Percentiles rank a stretch among this genome's conserved stretches.
phyloP scores from a whole-genome alignment of 257 asterid genomes.

The Solanum ossicruentum region DNA sequence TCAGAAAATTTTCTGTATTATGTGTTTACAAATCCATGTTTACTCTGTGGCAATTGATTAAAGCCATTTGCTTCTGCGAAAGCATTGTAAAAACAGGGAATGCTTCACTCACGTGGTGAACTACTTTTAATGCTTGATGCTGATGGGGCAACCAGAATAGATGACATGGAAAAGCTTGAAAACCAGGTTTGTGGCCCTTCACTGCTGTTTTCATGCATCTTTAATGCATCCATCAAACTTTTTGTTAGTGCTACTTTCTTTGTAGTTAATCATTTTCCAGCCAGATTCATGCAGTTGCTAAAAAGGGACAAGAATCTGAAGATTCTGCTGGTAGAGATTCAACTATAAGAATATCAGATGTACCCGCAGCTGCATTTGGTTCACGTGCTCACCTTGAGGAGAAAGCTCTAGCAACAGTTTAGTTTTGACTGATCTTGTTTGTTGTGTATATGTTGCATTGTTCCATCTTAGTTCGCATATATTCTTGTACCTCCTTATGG shows the following conservation, averaged over 20 bases:
- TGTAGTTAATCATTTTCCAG: conserved; percentile 19
- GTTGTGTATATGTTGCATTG: conserved; percentile 3
- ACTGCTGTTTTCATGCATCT: neutral
- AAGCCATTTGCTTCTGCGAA: conserved; percentile 63
- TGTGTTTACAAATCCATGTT: neutral
- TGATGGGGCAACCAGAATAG: conserved; percentile 91
- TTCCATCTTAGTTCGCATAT: conserved; percentile 1
- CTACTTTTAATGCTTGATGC: conserved; percentile 98
- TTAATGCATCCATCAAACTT: neutral
- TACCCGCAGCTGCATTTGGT: conserved; percentile 83
- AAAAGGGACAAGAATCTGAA: conserved; percentile 33
- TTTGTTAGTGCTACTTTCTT: neutral
- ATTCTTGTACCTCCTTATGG: neutral
- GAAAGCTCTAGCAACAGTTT: conserved; percentile 89
- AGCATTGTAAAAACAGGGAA: conserved; percentile 88
- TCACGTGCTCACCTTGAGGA: conserved; percentile 99
- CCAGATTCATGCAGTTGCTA: conserved; percentile 82
- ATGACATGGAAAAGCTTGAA: conserved; percentile 92
- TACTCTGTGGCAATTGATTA: conserved; percentile 18
- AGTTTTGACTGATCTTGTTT: conserved; percentile 15
- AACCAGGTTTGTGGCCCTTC: conserved; percentile 57
- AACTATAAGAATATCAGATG: conserved; percentile 48
- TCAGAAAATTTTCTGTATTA: neutral
- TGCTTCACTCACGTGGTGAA: conserved; percentile 99
- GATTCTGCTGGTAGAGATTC: conserved; percentile 43